Base-by-base conservation (phyloP, 2,329 filamentous ascomycete species). In the Drechslerella stenobrocha region DNA sequence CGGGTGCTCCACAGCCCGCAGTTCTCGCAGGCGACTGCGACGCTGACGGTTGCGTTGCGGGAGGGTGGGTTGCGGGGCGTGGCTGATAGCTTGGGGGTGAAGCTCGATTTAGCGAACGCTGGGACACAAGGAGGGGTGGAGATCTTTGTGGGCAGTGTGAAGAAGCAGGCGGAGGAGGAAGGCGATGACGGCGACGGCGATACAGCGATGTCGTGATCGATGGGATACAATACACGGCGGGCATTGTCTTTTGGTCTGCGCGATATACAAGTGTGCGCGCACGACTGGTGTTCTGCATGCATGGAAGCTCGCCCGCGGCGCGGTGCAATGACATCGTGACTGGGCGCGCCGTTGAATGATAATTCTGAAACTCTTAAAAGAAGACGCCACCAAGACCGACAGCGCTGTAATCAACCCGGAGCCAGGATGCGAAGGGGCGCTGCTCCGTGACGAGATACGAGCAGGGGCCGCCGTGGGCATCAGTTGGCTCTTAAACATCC, bases 1-100 rank as follows among this genome's bases (percentile, higher is more conserved):
- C 87, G 86, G 74, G 90, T 97, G 5, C 78, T 97, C 11, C 84
- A 89, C 70, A 95, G 89, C 71, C 92, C 93, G 15, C 93, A 98
- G 75, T 90, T 98, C 74, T 84, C 85, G 67, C 93, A 97, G 76
- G 92, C 89, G 71, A 78, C 96, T 35, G 84, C 85, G 0, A 93
- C 88, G 75, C 78, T 98, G 72, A 96, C 90, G 0, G 85, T 90
- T 77, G 93, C 93, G 9, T 80, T 98, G 57, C 82, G 90, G 60
- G 92, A 97, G 73, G 93, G 93, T 9, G 93, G 92, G 0, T 78
- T 98, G 60, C 91, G 92, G 2, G 95, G 86, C 72, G 87, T 98
- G 70, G 87, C 90, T 4, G 90, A 95, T 73, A 92, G 91, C 2
- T 79, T 98, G 35, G 83, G 85, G 4, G 83, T 97, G 63, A 84